These are phyloP conservation scores for Lippia alba DNA, from an alignment of 305 asterid species.

Conservation along the genomic window DNA sequence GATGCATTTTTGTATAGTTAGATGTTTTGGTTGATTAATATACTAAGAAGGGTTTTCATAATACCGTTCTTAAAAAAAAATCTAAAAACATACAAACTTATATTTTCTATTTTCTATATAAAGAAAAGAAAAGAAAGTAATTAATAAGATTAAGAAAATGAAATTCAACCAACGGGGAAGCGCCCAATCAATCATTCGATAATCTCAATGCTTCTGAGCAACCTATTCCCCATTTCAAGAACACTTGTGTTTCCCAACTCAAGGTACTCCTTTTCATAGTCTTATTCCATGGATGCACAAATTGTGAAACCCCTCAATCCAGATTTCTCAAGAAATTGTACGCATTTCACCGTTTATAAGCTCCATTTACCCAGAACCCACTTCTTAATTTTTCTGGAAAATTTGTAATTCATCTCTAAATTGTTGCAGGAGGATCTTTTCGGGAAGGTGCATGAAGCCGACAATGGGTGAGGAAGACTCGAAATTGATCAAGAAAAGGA, in stretches of 20 bases:
- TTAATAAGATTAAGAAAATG: background rate
- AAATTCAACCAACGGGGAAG: conserved; percentile 1
- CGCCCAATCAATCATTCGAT: background rate
- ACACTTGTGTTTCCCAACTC: conserved; percentile 23
- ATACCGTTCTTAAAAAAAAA: too few relatives aligned
- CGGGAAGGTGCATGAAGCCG: conserved; percentile 35
- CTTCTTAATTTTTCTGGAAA: conserved; percentile 6
- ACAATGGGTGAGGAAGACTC: conserved; percentile 57
- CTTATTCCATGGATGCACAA: background rate
- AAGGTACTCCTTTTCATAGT: conserved; percentile 44
- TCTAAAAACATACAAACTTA: too few relatives aligned
- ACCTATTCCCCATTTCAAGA: conserved; percentile 38
- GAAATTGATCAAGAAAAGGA: conserved; percentile 44
- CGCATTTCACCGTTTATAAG: conserved; percentile 10
- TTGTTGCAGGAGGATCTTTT: conserved; percentile 45
- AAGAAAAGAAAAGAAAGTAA: too few relatives aligned
- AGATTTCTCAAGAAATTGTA: background rate
- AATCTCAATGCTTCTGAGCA: conserved; percentile 33
- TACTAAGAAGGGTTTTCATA: too few relatives aligned
- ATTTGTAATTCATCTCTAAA: conserved; percentile 9
- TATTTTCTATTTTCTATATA: too few relatives aligned
- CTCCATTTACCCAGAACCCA: conserved; percentile 8
- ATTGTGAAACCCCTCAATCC: conserved; percentile 17
- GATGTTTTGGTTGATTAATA: too few relatives aligned
- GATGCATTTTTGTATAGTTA: too few relatives aligned